These are phyloP conservation scores for Carex cristatella DNA, from an alignment of 176 grass and related monocot species.

Conservation along the genomic window DNA sequence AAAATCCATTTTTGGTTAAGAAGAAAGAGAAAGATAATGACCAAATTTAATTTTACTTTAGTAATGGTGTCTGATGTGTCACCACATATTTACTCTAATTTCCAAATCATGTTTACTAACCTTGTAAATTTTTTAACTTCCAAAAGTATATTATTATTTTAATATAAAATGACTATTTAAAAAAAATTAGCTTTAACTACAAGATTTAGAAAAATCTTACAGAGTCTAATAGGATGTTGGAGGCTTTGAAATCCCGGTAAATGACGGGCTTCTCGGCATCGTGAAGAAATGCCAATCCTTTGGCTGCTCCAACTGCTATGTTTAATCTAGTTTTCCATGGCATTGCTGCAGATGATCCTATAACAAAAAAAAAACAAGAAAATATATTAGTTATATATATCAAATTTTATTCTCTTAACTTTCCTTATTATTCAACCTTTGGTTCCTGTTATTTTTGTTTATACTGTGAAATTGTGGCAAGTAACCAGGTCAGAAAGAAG, in stretches of 20 bases:
- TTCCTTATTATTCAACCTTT: neutral
- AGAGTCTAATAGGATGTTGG: slow-evolving; percentile 69
- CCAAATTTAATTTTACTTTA: neutral
- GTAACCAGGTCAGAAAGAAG: neutral
- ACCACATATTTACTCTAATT: neutral
- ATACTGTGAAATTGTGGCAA: neutral
- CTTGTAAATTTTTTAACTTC: no score
- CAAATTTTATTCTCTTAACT: neutral
- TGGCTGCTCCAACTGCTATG: slow-evolving; percentile 71
- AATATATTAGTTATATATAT: neutral
- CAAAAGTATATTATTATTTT: neutral
- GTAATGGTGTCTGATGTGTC: neutral
- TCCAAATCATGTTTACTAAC: neutral
- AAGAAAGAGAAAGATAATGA: neutral
- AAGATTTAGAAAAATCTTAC: slow-evolving; percentile 18
- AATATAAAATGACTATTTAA: neutral
- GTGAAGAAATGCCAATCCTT: slow-evolving; percentile 76
- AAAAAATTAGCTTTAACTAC: neutral
- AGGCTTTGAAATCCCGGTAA: slow-evolving; percentile 82
- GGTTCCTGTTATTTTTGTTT: neutral
- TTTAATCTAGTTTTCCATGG: slow-evolving; percentile 64
- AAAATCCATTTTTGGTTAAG: neutral
- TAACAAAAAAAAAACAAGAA: neutral
- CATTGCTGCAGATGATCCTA: slow-evolving; percentile 41
- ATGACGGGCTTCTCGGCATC: slow-evolving; percentile 70